Base-by-base conservation (phyloP, 1,139 yeast genomes). In the Saccharomyces hybrid region DNA sequence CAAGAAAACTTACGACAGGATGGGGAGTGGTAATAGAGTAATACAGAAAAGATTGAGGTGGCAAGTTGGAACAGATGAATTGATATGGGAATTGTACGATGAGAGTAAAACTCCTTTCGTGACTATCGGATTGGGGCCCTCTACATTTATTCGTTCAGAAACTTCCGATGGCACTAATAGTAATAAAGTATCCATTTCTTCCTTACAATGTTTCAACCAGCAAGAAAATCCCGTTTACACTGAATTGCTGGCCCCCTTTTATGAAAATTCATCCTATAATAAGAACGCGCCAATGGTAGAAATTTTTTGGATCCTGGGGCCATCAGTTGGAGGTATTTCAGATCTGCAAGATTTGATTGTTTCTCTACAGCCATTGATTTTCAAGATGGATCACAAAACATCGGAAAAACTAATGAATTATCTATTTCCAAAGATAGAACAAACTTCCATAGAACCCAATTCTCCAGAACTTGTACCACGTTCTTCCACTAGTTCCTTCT, bases 261-360 rank as follows among this genome's bases (percentile, higher is more conserved):
- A 59, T 34, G 57, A 54, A 0, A 51, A 62, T 47, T 27, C 57
- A 2, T 60, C 58, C 13, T 69, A 62, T 49, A 60, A 59, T 27
- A 55, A 55, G 7, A 50, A 55, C 8, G 56, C 58, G 44, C 71
- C 74, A 9, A 67, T 88, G 59, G 73, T 88, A 11, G 70, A 74
- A 41, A 73, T 86, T 51, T 74, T 76, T 14, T 90, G 97, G 97
- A 78, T 80, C 7, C 76, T 85, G 78, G 74, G 85, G 49, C 84
- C 81, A 44, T 88, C 95, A 0, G 87, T 90, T 53, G 97, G 96
- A 4, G 97, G 97, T 2, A 90, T 90, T 50, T 78, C 84, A 0
- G 82, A 88, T 31, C 71, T 90, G 61, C 79, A 78, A 26, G 73
- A 77, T 48, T 73, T 82, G 56, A 71, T 73, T 13, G 73, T 81